These are phyloP conservation scores for Porodaedalea pini DNA, from an alignment of 1,284 basidiomycete species.

Conservation along the genomic window DNA sequence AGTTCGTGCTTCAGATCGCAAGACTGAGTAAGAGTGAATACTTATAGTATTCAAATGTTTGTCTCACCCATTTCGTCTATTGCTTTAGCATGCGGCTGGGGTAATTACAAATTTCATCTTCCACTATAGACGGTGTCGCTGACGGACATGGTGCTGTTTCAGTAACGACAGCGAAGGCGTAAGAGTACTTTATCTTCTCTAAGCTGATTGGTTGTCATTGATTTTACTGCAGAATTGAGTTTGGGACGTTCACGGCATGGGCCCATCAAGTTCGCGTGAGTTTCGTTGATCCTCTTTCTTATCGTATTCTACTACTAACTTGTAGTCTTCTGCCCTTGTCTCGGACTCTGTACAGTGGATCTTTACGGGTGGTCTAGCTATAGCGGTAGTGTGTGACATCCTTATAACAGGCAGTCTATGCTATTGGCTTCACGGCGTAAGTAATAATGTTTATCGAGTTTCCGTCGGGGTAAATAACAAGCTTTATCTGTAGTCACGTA, in stretches of 20 bases:
- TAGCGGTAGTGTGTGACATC: slow-evolving; percentile 13
- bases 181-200: not conserved
- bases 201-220: not conserved
- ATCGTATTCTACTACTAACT: not conserved
- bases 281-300: not conserved
- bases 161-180: slow-evolving; percentile 18
- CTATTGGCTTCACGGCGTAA: slow-evolving; percentile 17
- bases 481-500: slow-evolving; percentile 10
- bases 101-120: slow-evolving; percentile 4
- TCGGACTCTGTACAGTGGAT: slow-evolving; percentile 16
- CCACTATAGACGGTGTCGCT: not conserved
- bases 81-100: slow-evolving; percentile 14
- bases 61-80: not conserved
- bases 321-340: not conserved
- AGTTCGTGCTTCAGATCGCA: slow-evolving; percentile 11
- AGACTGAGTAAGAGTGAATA: slow-evolving; percentile 3
- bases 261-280: slow-evolving; percentile 15
- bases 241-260: slow-evolving; percentile 17
- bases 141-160: not conserved
- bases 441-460: not conserved
- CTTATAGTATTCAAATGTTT: not conserved
- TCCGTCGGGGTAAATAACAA: not conserved
- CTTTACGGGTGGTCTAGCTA: slow-evolving; percentile 15
- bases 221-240: slow-evolving; percentile 8
- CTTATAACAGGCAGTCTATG: slow-evolving; percentile 19